Conservation (phyloP, 805 yeast species). For the Ogataea paraovalis region DNA sequence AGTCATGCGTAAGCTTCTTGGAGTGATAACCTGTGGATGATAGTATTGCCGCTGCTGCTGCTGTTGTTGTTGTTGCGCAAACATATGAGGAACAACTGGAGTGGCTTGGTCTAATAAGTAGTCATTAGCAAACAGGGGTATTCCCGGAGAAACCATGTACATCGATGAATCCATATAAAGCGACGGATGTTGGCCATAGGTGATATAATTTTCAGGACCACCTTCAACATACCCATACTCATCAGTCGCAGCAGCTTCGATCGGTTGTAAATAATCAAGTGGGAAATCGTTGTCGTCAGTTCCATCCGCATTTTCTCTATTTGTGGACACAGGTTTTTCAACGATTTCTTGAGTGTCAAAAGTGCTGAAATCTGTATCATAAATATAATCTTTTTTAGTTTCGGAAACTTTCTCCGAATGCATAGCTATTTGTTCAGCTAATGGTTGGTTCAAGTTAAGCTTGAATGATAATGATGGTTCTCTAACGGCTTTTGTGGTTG, state of each 20-base stretch:
- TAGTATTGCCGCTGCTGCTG: slow-evolving; percentile 12
- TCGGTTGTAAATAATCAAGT: slow-evolving; percentile 50
- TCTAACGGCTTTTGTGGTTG: slow-evolving; percentile 66
- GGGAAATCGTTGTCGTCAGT: slow-evolving; percentile 66
- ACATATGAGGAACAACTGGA: slow-evolving; percentile 27
- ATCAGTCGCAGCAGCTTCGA: slow-evolving; percentile 18
- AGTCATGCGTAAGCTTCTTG: slow-evolving; percentile 14
- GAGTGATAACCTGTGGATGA: slow-evolving; percentile 8
- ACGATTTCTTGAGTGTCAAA: slow-evolving; percentile 12
- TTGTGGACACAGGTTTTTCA: not conserved
- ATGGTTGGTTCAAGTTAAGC: slow-evolving; percentile 49
- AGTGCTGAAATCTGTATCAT: slow-evolving; percentile 12
- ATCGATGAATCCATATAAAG: slow-evolving; percentile 23
- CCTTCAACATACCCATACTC: slow-evolving; percentile 29
- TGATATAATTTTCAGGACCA: slow-evolving; percentile 14
- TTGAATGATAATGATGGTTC: slow-evolving; percentile 81
- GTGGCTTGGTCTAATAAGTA: slow-evolving; percentile 27
- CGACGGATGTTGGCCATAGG: slow-evolving; percentile 22
- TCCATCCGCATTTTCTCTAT: not conserved
- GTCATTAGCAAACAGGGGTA: slow-evolving; percentile 17
- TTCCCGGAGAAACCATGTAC: slow-evolving; percentile 26
- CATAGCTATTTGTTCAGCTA: slow-evolving; percentile 50
- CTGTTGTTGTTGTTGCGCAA: slow-evolving; percentile 13
- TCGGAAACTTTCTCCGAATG: slow-evolving; percentile 18
- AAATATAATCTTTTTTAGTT: slow-evolving; percentile 9